These are phyloP conservation scores for Phytomonas serpens DNA, from an alignment of 208 protist species.

Conservation along the genomic window DNA sequence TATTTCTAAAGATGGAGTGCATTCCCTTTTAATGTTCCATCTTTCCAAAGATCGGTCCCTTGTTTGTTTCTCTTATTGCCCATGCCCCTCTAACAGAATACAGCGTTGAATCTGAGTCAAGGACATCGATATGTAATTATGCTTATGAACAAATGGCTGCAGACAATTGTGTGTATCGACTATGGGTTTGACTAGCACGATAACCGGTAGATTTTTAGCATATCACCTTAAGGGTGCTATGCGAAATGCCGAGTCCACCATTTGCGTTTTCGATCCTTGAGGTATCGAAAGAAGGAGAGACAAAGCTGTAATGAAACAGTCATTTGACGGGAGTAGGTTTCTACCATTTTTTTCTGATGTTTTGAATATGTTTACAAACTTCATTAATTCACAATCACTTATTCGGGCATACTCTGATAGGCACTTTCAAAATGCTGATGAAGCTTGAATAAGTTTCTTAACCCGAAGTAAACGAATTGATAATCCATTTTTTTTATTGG, in stretches of 20 bases:
- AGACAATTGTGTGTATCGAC: neutral
- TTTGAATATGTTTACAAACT: constrained; percentile 12
- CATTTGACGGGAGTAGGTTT: neutral
- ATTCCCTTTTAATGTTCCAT: neutral
- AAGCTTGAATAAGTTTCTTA: neutral
- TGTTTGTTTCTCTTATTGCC: constrained; percentile 11
- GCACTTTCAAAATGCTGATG: neutral
- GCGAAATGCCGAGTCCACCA: neutral
- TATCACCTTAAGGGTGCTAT: neutral
- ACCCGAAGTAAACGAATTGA: neutral
- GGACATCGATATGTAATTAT: neutral
- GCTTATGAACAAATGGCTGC: neutral
- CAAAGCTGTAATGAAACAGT: neutral
- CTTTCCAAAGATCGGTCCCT: neutral
- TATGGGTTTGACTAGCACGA: neutral
- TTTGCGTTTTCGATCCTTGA: constrained; percentile 11
- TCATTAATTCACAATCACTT: neutral
- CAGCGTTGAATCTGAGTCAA: neutral
- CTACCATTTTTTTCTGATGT: constrained; percentile 2
- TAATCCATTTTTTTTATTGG: neutral
- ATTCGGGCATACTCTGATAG: neutral
- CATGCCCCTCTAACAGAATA: neutral
- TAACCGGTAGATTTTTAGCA: constrained; percentile 7
- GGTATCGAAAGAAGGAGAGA: constrained; percentile 7
- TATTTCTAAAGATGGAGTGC: constrained; percentile 9